Evolutionary conservation across 176 grass and related monocot species (phyloP).

Genomic region (Otatea glauca): DNA sequence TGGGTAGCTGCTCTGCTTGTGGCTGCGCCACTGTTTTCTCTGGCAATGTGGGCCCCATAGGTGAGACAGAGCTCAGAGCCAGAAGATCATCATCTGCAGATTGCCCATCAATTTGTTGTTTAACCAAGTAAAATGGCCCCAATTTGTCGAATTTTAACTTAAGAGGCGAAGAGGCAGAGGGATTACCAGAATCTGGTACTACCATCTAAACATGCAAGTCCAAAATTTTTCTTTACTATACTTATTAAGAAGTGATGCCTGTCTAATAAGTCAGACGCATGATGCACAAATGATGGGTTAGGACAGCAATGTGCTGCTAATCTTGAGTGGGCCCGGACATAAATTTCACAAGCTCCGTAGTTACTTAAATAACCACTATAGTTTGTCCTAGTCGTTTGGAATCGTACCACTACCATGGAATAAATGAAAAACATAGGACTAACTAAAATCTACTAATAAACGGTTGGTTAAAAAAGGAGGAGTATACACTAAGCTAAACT

Average conservation of each 20-base stretch:
- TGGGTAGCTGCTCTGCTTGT: slow-evolving; percentile 33
- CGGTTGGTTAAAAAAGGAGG: neutral
- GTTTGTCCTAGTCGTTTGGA: slow-evolving; percentile 52
- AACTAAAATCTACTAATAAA: neutral
- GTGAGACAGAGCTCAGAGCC: neutral
- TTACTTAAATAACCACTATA: slow-evolving; percentile 44
- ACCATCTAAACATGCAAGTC: slow-evolving; percentile 22
- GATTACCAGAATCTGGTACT: slow-evolving; percentile 20
- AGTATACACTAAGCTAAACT: slow-evolving; percentile 34
- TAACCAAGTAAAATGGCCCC: neutral
- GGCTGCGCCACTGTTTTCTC: neutral
- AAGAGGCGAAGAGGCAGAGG: neutral
- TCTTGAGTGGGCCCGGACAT: slow-evolving; percentile 31
- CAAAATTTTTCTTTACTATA: slow-evolving; percentile 21
- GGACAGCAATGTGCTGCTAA: slow-evolving; percentile 39
- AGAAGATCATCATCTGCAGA: slow-evolving; percentile 30
- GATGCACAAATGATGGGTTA: slow-evolving; percentile 52
- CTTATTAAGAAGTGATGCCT: slow-evolving; percentile 11
- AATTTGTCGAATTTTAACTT: neutral
- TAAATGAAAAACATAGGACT: slow-evolving; percentile 42
- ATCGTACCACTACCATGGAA: slow-evolving; percentile 38
- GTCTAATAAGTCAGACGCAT: slow-evolving; percentile 33
- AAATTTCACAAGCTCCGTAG: slow-evolving; percentile 38
- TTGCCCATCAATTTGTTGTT: neutral
- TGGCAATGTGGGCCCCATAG: neutral